Evolutionary conservation across 306 rosid genomes (phyloP).

Genomic region (Cucumis cinereus): DNA sequence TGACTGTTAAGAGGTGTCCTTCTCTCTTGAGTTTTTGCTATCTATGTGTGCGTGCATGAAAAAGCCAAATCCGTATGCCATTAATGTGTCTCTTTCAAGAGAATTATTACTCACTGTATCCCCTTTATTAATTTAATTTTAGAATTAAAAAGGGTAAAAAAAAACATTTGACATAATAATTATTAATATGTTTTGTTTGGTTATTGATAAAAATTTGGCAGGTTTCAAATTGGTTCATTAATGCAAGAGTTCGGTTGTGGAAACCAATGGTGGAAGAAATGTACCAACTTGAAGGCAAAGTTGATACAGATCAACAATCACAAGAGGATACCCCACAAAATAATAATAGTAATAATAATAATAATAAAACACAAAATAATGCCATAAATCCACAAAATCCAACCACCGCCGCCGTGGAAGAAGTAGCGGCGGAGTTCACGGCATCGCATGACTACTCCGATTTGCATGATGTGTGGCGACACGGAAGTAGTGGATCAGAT

Average conservation of each 20-base stretch:
- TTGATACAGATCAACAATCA: not conserved
- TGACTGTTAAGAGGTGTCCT: too few relatives aligned
- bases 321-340: not conserved
- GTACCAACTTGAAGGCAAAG: slow-evolving; percentile 61
- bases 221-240: slow-evolving; percentile 77
- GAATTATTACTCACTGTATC: not conserved
- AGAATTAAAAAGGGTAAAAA: not conserved
- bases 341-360: slow-evolving; percentile 2
- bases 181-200: not conserved
- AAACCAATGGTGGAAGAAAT: slow-evolving; percentile 82
- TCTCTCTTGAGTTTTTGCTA: too few relatives aligned
- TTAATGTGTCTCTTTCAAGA: not conserved
- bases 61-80: not conserved
- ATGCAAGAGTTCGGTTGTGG: slow-evolving; percentile 76
- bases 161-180: not conserved
- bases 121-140: not conserved
- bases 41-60: too few relatives aligned
- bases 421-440: slow-evolving; percentile 1
- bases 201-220: not conserved
- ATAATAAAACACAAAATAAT: not conserved
- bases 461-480: slow-evolving; percentile 35
- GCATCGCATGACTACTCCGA: slow-evolving; percentile 4
- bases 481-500: slow-evolving; percentile 15
- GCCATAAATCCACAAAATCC: slow-evolving; percentile 31
- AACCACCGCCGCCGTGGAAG: slow-evolving; percentile 21